A percentile compares a stretch with the other conserved stretches of the same genome.
These are phyloP conservation scores for Dactylorhiza incarnata DNA, from an alignment of 106 monocot species.

Conservation along the genomic window DNA sequence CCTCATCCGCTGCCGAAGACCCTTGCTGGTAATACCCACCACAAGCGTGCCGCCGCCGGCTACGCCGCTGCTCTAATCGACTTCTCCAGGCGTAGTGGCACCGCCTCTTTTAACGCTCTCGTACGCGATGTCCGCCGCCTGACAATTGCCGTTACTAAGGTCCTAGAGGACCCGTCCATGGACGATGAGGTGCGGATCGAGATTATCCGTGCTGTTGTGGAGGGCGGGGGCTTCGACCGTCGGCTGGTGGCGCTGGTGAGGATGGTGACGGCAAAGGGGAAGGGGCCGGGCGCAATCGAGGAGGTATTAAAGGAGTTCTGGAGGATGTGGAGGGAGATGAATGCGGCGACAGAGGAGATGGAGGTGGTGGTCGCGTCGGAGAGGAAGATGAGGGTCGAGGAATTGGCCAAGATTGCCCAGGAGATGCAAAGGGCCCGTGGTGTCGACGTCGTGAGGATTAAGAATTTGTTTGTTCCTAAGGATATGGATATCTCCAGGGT, in stretches of 20 bases:
- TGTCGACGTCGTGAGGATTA: constrained; percentile 19
- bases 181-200: background rate
- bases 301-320: constrained; percentile 44
- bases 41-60: constrained; percentile 42
- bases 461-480: constrained; percentile 1
- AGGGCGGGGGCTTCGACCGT: constrained; percentile 16
- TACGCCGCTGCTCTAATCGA: constrained; percentile 67
- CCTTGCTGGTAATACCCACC: background rate
- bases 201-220: constrained; percentile 6
- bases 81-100: constrained; percentile 21
- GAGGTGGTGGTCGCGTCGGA: constrained; percentile 16
- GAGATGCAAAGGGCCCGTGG: constrained; percentile 17
- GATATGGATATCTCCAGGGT: background rate
- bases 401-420: constrained; percentile 20
- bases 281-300: constrained; percentile 19
- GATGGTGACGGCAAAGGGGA: constrained; percentile 41
- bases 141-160: background rate
- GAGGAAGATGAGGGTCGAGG: constrained; percentile 14
- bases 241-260: constrained; percentile 32
- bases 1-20: background rate
- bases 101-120: constrained; percentile 4
- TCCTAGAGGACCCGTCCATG: background rate
- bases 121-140: constrained; percentile 23
- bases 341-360: background rate
- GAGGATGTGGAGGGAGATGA: constrained; percentile 26